These are phyloP conservation scores for Fusarium lateritium DNA, from an alignment of 2,329 filamentous ascomycete species.

Conservation along the genomic window DNA sequence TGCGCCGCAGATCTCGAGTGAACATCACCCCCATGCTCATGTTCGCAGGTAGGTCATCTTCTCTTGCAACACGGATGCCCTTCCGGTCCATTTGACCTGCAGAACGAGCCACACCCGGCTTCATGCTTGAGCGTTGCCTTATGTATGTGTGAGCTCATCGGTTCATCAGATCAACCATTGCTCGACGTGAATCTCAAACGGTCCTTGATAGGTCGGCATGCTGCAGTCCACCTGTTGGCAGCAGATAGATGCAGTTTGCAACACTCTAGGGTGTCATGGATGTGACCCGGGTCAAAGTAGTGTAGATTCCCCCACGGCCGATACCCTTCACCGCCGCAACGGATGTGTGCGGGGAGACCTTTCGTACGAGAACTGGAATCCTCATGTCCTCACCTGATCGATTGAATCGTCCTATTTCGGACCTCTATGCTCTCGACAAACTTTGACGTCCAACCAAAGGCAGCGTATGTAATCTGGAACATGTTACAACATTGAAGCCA, in stretches of 20 bases:
- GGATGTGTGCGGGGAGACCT: slow-evolving; percentile 26
- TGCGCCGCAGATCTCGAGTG: slow-evolving; percentile 28
- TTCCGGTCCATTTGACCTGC: slow-evolving; percentile 33
- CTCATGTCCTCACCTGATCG: slow-evolving; percentile 38
- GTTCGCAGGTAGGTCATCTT: slow-evolving; percentile 26
- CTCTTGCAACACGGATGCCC: slow-evolving; percentile 24
- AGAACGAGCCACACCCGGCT: slow-evolving; percentile 28
- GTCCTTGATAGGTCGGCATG: slow-evolving; percentile 34
- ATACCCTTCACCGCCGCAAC: slow-evolving; percentile 39
- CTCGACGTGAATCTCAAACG: slow-evolving; percentile 28
- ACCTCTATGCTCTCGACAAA: slow-evolving; percentile 12
- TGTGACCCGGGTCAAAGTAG: slow-evolving; percentile 28
- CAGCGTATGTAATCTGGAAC: slow-evolving; percentile 28
- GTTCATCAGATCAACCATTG: slow-evolving; percentile 25
- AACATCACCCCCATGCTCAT: slow-evolving; percentile 24
- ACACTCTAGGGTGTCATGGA: slow-evolving; percentile 42
- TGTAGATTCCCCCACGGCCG: slow-evolving; percentile 31
- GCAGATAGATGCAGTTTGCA: slow-evolving; percentile 35
- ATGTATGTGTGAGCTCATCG: slow-evolving; percentile 35
- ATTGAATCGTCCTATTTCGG: slow-evolving; percentile 30
- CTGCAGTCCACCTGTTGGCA: slow-evolving; percentile 29
- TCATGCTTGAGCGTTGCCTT: slow-evolving; percentile 23
- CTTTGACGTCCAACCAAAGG: slow-evolving; percentile 8
- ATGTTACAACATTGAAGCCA: slow-evolving; percentile 25
- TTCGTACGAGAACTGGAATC: slow-evolving; percentile 30